Evolutionary conservation across 768 basidiomycete species (phyloP).

Genomic region (Pisolithus marmoratus): DNA sequence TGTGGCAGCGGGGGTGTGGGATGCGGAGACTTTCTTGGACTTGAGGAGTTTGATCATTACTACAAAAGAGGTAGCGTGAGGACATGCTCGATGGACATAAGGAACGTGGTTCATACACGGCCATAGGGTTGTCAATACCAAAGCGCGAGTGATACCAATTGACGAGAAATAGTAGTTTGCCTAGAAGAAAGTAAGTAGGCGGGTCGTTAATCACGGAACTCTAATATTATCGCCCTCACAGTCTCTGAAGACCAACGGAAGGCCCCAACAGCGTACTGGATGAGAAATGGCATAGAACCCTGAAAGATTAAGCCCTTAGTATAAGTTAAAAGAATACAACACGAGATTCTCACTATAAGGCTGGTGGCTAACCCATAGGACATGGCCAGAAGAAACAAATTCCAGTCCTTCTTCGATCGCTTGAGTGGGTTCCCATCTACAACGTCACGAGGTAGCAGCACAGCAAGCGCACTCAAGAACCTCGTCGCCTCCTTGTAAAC

Average conservation of each 20-base stretch:
- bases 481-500: constrained; percentile 44
- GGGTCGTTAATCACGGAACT: constrained; percentile 1
- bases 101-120: constrained; percentile 46
- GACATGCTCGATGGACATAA: background rate
- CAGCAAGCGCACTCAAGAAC: constrained; percentile 68
- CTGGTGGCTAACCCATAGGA: constrained; percentile 44
- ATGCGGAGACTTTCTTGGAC: constrained; percentile 27
- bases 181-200: constrained; percentile 28
- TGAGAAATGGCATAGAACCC: constrained; percentile 53
- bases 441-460: constrained; percentile 47
- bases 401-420: constrained; percentile 53
- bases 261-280: constrained; percentile 57
- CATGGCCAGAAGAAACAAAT: constrained; percentile 48
- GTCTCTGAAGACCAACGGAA: constrained; percentile 67
- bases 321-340: background rate
- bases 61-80: constrained; percentile 18
- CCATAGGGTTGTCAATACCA: constrained; percentile 49
- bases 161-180: constrained; percentile 69
- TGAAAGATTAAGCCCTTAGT: constrained; percentile 17
- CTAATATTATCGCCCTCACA: constrained; percentile 30
- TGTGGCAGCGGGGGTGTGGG: constrained; percentile 9
- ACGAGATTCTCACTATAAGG: constrained; percentile 38
- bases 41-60: constrained; percentile 53
- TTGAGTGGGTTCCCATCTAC: constrained; percentile 35
- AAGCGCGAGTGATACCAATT: constrained; percentile 47